Base-by-base conservation (phyloP, 1,139 yeast species). In the Meyerozyma athensensis region DNA sequence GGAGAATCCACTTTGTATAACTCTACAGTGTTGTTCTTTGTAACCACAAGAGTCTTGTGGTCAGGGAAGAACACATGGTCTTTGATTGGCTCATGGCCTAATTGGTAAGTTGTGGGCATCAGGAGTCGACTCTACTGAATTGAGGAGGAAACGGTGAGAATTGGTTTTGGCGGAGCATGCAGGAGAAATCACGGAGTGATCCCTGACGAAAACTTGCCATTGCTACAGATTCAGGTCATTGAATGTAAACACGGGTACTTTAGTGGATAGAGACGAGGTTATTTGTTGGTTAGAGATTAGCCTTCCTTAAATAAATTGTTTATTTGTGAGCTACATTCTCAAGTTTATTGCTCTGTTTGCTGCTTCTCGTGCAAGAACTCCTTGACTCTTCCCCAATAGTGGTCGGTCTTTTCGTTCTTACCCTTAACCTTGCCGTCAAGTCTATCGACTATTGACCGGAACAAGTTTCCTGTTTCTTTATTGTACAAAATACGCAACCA, bases 51-150 rank as follows among this genome's bases (percentile, higher is more conserved):
- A 33, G 79, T 54, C 39, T 76, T 69, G 38, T 70, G 62, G 61
- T 86, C 94, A 23, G 76, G 71, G 20, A 90, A 81, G 60, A 86
- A 90, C 40, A 87, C 82, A 60, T 92, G 97, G 56, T 92, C 96
- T 54, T 89, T 86, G 53, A 90, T 86, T 45, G 97, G 94, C 43
- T 74, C 75, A 58, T 81, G 86, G 45, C 95, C 90, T 56, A 90
- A 77, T 56, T 77, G 81, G 58, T 75, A 81, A 35, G 66, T 58
- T 23, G 58, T 55, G 35, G 72, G 67, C 22, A 46, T 20, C 61
- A 61, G 67, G 66, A 61, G 66, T 51, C 53, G 45, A 56, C 68
- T 62, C 68, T 56, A 62, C 68, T 58, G 63, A 20, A 14, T 7
- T 24, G 13, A 24, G 28, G 28, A 24, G 28, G n/a, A n/a, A 17